A percentile compares a stretch with the other conserved stretches of the same genome.
These are phyloP conservation scores for Oryza brachyantha DNA, from an alignment of 176 grass and related monocot species.

Conservation along the genomic window DNA sequence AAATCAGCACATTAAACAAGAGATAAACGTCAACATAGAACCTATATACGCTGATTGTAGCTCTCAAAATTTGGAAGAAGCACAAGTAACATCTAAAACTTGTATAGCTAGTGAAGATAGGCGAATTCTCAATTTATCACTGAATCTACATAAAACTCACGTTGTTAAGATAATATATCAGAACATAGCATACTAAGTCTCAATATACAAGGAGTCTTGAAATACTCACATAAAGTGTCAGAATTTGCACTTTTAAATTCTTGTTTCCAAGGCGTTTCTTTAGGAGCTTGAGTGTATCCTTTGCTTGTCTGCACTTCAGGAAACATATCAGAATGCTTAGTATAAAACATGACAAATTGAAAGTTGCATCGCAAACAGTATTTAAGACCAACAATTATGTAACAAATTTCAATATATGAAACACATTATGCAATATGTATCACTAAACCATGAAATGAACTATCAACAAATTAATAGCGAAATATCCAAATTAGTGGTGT, in stretches of 20 bases:
- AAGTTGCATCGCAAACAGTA: background rate
- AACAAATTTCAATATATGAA: background rate
- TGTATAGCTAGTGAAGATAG: background rate
- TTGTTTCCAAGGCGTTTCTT: slow-evolving; percentile 97
- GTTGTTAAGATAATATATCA: slow-evolving; percentile 15
- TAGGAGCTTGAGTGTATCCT: slow-evolving; percentile 87
- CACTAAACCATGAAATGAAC: slow-evolving; percentile 8
- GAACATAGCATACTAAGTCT: background rate
- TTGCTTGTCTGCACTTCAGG: slow-evolving; percentile 73
- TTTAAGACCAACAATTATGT: background rate
- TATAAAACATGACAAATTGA: slow-evolving; percentile 4
- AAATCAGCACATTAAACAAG: slow-evolving; percentile 16
- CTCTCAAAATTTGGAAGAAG: background rate
- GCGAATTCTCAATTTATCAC: background rate
- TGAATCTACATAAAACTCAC: background rate
- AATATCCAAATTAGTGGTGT: background rate
- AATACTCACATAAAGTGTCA: slow-evolving; percentile 84
- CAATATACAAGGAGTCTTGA: background rate
- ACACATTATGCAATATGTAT: background rate
- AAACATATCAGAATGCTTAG: slow-evolving; percentile 22
- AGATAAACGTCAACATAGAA: background rate
- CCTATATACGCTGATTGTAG: background rate
- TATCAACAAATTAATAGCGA: background rate
- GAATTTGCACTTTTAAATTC: slow-evolving; percentile 91
- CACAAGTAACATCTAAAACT: background rate